phyloP scores from a whole-genome alignment of 106 monocot genomes.

The Chionographis japonica region DNA sequence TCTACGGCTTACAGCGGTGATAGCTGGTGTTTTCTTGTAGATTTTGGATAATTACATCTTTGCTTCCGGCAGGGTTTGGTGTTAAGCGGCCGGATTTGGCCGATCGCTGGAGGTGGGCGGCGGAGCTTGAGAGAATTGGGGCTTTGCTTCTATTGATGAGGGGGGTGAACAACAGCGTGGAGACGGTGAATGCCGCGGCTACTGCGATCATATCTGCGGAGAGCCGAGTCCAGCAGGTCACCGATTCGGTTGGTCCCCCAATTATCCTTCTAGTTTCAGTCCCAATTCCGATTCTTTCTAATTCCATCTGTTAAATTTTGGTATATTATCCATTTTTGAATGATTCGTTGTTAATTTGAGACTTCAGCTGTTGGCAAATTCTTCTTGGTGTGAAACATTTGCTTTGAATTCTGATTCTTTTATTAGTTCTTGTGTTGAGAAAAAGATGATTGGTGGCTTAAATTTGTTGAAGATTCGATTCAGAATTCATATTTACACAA shows the following conservation, averaged over 20 bases:
- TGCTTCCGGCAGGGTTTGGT: no score
- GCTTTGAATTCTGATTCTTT: no score
- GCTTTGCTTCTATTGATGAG: constrained; percentile 18
- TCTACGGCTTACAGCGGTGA: no score
- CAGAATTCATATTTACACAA: no score
- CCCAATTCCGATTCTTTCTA: neutral
- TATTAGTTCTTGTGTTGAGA: no score
- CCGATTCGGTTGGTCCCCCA: constrained; percentile 29
- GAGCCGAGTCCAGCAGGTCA: constrained; percentile 48
- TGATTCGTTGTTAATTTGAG: neutral
- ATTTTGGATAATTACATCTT: no score
- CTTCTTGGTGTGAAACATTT: no score
- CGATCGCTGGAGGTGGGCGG: neutral
- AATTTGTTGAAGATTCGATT: no score
- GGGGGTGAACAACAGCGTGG: constrained; percentile 41
- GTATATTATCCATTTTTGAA: no score
- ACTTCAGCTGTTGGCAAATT: neutral
- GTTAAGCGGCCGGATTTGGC: no score
- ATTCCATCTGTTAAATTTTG: neutral
- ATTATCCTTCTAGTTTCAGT: neutral
- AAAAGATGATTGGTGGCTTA: no score
- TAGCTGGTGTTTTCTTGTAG: no score
- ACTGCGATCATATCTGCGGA: constrained; percentile 45
- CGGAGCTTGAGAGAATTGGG: neutral
- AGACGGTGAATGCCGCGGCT: constrained; percentile 66